Conservation (phyloP, 2,329 filamentous ascomycete genomes). For the Apiospora kogelbergensis region DNA sequence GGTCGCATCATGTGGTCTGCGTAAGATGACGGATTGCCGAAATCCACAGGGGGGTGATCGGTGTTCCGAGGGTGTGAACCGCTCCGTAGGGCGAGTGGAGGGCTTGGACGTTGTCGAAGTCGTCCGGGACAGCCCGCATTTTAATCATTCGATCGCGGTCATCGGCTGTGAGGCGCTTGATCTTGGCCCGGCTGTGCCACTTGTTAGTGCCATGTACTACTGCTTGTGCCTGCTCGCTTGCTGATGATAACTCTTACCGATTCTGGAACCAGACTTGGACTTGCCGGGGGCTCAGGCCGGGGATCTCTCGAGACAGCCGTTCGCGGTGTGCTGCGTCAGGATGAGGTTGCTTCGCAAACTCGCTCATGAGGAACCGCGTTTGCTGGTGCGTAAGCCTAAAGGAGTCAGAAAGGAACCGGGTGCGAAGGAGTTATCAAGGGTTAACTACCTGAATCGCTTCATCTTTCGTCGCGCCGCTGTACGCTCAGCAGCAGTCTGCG, state of each 20-base stretch:
- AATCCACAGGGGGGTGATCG: slow-evolving; percentile 51
- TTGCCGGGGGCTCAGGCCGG: slow-evolving; percentile 85
- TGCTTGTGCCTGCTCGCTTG: slow-evolving; percentile 7
- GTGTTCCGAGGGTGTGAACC: slow-evolving; percentile 50
- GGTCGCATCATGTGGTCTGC: slow-evolving; percentile 64
- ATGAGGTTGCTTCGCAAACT: slow-evolving; percentile 92
- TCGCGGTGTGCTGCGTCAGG: slow-evolving; percentile 90
- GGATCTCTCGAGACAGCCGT: slow-evolving; percentile 83
- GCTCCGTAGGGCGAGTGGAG: slow-evolving; percentile 68
- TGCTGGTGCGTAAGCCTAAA: slow-evolving; percentile 88
- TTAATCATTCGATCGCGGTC: slow-evolving; percentile 71
- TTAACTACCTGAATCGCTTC: slow-evolving; percentile 80
- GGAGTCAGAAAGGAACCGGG: slow-evolving; percentile 8
- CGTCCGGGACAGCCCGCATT: slow-evolving; percentile 69
- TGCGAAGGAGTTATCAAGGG: not conserved
- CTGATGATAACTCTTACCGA: slow-evolving; percentile 56
- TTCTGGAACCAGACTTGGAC: slow-evolving; percentile 99
- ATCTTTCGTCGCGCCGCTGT: slow-evolving; percentile 57
- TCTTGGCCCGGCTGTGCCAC: slow-evolving; percentile 61
- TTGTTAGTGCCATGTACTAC: slow-evolving; percentile 20
- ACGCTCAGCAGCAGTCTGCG: slow-evolving; percentile 58
- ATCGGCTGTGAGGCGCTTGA: slow-evolving; percentile 69
- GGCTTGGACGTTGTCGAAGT: slow-evolving; percentile 69
- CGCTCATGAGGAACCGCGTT: slow-evolving; percentile 96
- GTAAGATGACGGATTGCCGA: slow-evolving; percentile 48